phyloP scores from a whole-genome alignment of 2,329 filamentous ascomycete genomes.

The Scopulariopsis brevicaulis region DNA sequence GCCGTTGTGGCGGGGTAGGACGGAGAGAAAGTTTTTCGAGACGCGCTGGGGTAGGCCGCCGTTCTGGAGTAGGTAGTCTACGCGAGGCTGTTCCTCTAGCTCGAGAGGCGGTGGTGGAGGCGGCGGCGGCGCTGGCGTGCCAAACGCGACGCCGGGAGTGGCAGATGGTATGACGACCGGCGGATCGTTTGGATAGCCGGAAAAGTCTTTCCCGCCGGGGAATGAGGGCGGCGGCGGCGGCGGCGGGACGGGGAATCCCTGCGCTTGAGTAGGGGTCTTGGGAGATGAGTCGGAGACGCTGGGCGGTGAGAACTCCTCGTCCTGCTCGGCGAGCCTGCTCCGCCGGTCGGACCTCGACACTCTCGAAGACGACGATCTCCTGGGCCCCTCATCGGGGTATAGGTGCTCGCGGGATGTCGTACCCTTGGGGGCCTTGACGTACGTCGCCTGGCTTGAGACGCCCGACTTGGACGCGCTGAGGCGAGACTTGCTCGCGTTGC shows the following conservation, averaged over 20 bases:
- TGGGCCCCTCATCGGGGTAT: constrained; percentile 7
- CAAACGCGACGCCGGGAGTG: constrained; percentile 20
- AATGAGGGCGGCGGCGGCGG: constrained; percentile 38
- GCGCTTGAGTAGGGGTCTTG: constrained; percentile 45
- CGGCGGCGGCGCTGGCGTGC: constrained; percentile 31
- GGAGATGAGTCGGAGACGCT: constrained; percentile 45
- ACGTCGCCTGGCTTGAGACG: constrained; percentile 47
- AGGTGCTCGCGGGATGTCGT: constrained; percentile 3
- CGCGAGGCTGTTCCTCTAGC: constrained; percentile 61
- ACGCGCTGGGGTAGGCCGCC: constrained; percentile 66
- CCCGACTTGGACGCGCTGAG: constrained; percentile 39
- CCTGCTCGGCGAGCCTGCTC: constrained; percentile 19
- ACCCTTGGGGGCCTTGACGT: constrained; percentile 21
- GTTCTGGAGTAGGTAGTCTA: constrained; percentile 87
- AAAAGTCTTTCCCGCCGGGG: constrained; percentile 21
- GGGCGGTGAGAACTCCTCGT: constrained; percentile 34
- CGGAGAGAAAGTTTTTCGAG: constrained; percentile 62
- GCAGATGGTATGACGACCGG: constrained; percentile 21
- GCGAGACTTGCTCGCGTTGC: constrained; percentile 38
- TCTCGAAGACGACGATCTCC: constrained; percentile 8
- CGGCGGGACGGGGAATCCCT: constrained; percentile 32
- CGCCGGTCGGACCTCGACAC: constrained; percentile 12
- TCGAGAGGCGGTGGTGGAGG: constrained; percentile 65
- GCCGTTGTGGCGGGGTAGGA: constrained; percentile 43
- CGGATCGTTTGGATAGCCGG: constrained; percentile 22